Base-by-base conservation (phyloP, 768 basidiomycete species). In the Mycena floridula region DNA sequence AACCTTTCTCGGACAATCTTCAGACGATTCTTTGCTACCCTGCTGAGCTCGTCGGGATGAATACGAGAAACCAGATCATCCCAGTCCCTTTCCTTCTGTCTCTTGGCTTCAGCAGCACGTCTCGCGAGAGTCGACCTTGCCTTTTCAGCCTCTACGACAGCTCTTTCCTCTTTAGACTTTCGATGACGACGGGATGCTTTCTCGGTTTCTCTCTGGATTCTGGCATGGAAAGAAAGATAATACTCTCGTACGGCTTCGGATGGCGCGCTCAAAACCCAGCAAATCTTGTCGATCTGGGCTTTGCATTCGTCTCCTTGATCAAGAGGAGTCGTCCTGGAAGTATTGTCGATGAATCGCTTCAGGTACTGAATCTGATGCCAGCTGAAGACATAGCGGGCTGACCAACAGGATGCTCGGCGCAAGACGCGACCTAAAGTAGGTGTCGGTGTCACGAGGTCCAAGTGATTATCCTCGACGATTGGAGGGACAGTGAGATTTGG, bases 341-440 rank as follows among this genome's bases (percentile, higher is more conserved):
- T 49, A 16, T 58, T 50, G 45, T 78, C 69, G 12, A 77, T 59
- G 43, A 71, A 76, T 44, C 69, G 72, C 32, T 68, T 69, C 49
- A 90, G 62, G 61, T 81, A 89, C 44, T 76, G 75, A 30, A 66
- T 74, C 59, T 90, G 88, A 56, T 78, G 73, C 73, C 76, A 80
- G 0, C 82, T 77, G 38, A 90, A 60, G 44, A 70, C 65, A 54
- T 89, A 89, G 5, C 67, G 57, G 12, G 72, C 56, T 25, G 65
- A 71, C 88, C 88, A 90, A 2, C 81, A 79, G 2, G 62, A 63
- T 20, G 60, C 51, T 15, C 82, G 77, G 32, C 79, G 76, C n/a
- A 87, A 63, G n/a, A 73, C 72, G 45, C 72, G 69, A 40, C 63
- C 66, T 13, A 76, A 53, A 26, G 50, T 50, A 32, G 46, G 51